Conservation (phyloP, 257 asterid species). For the Phtheirospermum japonicum region DNA sequence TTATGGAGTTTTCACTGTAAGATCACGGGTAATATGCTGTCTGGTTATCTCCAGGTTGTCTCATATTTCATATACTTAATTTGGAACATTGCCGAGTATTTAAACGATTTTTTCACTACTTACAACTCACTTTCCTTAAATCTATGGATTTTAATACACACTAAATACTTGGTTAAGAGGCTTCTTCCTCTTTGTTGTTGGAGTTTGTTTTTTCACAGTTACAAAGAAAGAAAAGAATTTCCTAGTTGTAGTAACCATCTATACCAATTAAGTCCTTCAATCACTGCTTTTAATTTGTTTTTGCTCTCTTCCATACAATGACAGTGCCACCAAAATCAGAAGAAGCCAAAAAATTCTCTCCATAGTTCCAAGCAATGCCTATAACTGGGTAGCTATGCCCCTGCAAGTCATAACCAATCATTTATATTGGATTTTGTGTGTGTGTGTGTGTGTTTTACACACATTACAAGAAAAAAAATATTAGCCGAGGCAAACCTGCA, state of each 20-base stretch:
- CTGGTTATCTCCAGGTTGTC: background rate
- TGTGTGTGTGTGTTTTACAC: background rate
- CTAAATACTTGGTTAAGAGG: conserved; percentile 17
- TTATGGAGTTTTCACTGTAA: background rate
- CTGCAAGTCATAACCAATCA: conserved; percentile 39
- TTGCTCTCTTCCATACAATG: conserved; percentile 96
- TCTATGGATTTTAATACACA: conserved; percentile 25
- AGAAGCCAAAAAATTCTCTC: conserved; percentile 90
- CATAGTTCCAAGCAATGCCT: conserved; percentile 96
- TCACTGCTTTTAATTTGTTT: conserved; percentile 35
- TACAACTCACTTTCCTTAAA: conserved; percentile 19
- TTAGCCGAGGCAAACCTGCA: conserved; percentile 56
- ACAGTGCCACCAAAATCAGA: conserved; percentile 98
- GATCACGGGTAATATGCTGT: background rate
- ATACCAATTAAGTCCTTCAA: conserved; percentile 17
- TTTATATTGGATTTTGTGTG: background rate
- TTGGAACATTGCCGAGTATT: background rate
- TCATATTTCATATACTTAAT: background rate
- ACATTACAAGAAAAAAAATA: background rate
- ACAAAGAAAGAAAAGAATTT: background rate
- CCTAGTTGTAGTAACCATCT: conserved; percentile 3
- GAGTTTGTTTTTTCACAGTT: background rate
- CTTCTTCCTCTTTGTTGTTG: conserved; percentile 11
- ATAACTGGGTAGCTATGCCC: conserved; percentile 94
- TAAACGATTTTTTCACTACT: conserved; percentile 20